Conservation (phyloP, 2,329 filamentous ascomycete genomes). For the Monosporascus sp. region DNA sequence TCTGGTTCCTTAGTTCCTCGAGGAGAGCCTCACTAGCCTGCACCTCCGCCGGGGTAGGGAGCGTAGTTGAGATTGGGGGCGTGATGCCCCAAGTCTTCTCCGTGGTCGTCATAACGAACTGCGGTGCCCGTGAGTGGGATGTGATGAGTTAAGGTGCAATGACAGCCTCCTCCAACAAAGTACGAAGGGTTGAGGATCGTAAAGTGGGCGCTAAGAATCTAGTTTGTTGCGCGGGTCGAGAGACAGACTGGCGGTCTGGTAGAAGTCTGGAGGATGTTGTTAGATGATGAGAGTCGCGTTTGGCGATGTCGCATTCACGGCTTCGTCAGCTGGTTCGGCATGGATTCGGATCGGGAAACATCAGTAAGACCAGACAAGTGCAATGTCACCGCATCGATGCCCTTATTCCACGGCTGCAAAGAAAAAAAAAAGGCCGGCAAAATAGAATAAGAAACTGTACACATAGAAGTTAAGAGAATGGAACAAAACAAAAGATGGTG, state of each 20-base stretch:
- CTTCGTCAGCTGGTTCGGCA: not conserved
- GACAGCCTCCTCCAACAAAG: not conserved
- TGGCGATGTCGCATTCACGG: not conserved
- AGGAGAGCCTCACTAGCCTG: constrained; percentile 73
- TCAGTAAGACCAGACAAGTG: not conserved
- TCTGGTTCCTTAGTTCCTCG: constrained; percentile 78
- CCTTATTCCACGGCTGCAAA: no score
- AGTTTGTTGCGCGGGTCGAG: not conserved
- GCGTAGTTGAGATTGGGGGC: constrained; percentile 69
- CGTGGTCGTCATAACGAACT: constrained; percentile 18
- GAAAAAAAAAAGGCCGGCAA: no score
- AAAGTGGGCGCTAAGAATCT: not conserved
- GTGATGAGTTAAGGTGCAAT: not conserved
- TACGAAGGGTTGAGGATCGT: not conserved
- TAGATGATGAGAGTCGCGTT: not conserved
- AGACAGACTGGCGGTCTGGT: not conserved
- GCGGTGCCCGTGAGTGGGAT: not conserved
- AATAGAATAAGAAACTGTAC: no score
- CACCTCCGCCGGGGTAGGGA: constrained; percentile 73
- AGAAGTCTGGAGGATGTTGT: not conserved
- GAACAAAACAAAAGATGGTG: no score
- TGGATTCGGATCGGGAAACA: not conserved
- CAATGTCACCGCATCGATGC: no score
- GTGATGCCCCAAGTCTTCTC: constrained; percentile 59
- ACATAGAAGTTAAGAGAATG: no score